phyloP scores from a whole-genome alignment of 805 yeast genomes.

The Alloascoidea africana region DNA sequence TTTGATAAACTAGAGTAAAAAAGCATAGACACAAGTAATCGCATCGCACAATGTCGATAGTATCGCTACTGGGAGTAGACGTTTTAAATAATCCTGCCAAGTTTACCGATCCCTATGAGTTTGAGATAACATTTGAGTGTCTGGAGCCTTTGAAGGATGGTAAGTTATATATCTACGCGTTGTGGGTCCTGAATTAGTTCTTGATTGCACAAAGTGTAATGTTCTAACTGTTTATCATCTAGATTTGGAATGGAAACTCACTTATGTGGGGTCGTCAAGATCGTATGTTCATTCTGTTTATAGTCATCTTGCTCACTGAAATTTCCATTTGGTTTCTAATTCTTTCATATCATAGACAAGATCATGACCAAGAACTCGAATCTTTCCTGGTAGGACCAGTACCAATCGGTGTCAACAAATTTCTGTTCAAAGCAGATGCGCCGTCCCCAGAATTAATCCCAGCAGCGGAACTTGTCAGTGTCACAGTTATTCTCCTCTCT shows the following conservation, averaged over 20 bases:
- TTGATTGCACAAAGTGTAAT: background rate
- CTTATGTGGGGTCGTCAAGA: conserved; percentile 92
- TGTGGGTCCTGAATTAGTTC: no score
- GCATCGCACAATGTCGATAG: conserved; percentile 98
- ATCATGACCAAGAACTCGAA: conserved; percentile 94
- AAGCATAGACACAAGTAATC: no score
- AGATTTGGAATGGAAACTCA: conserved; percentile 94
- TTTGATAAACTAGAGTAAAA: no score
- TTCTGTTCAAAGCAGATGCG: conserved; percentile 87
- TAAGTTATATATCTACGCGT: no score
- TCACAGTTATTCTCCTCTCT: conserved; percentile 83
- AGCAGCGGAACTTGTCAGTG: conserved; percentile 87
- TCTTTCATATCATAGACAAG: conserved; percentile 24
- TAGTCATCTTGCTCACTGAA: no score
- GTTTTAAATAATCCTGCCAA: conserved; percentile 92
- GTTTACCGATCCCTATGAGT: conserved; percentile 86
- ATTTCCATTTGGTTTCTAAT: no score
- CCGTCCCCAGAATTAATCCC: conserved; percentile 95
- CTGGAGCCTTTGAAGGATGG: conserved; percentile 72
- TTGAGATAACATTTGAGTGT: conserved; percentile 96
- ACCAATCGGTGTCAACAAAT: conserved; percentile 93
- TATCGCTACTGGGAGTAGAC: conserved; percentile 79
- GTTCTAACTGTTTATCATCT: no score
- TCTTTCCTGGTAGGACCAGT: conserved; percentile 97
- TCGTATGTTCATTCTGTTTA: conserved; percentile 35